These are phyloP conservation scores for Monilinia polystroma DNA, from an alignment of 2,329 filamentous ascomycete species.

Conservation along the genomic window DNA sequence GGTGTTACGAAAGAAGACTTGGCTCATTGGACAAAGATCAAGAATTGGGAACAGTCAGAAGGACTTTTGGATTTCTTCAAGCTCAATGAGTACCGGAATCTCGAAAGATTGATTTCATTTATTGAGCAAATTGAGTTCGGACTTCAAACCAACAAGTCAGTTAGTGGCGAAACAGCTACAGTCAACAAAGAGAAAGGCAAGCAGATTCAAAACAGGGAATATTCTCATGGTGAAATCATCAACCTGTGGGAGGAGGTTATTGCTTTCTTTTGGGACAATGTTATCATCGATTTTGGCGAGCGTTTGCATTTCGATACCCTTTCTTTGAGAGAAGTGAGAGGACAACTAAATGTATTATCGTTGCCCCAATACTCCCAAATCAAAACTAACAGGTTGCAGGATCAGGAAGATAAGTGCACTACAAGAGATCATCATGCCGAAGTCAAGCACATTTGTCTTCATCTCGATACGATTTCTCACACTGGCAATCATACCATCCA, in stretches of 20 bases:
- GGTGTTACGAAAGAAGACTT: background rate
- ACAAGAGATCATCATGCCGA: background rate
- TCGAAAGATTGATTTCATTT: slow-evolving; percentile 1
- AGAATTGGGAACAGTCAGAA: slow-evolving; percentile 2
- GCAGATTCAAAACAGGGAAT: background rate
- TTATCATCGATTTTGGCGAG: background rate
- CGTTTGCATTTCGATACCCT: background rate
- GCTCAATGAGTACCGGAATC: background rate
- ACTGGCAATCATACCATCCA: background rate
- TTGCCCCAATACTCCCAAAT: background rate
- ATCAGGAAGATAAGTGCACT: background rate
- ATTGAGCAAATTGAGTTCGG: background rate
- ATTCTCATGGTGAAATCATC: background rate
- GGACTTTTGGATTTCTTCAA: slow-evolving; percentile 11
- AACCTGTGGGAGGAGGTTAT: slow-evolving; percentile 11
- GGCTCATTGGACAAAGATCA: background rate
- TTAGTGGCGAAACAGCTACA: no score
- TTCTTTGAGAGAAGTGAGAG: background rate
- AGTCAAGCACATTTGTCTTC: slow-evolving; percentile 1
- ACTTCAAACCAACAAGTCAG: background rate
- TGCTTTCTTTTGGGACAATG: slow-evolving; percentile 4
- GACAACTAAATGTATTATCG: background rate
- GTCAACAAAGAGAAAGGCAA: background rate
- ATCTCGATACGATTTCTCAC: background rate
- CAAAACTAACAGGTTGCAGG: background rate